Conservation (phyloP, 2,329 filamentous ascomycete genomes). For the Penicillium sp. region DNA sequence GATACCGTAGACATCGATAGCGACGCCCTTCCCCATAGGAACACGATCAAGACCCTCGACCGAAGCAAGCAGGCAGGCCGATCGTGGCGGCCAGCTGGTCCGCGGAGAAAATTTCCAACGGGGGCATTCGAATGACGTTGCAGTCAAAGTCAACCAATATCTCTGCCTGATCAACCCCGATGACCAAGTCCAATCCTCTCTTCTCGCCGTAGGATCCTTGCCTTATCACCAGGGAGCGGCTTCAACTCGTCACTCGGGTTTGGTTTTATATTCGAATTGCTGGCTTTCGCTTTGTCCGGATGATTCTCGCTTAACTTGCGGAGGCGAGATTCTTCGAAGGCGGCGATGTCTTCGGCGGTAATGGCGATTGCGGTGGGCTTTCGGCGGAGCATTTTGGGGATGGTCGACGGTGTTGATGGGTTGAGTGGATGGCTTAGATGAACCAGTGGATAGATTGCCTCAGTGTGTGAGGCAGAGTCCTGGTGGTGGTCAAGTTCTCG, state of each 20-base stretch:
- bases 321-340: slow-evolving; percentile 48
- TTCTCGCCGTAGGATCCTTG: slow-evolving; percentile 49
- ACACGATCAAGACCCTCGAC: too few species aligned
- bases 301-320: slow-evolving; percentile 35
- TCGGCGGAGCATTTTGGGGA: slow-evolving; percentile 49
- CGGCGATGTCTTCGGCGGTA: slow-evolving; percentile 49
- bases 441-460: background rate
- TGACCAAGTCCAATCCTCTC: slow-evolving; percentile 47
- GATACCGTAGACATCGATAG: too few species aligned
- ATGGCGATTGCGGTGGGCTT: slow-evolving; percentile 54
- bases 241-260: slow-evolving; percentile 55
- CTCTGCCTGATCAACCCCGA: slow-evolving; percentile 18
- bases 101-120: too few species aligned
- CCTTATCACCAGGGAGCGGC: slow-evolving; percentile 52
- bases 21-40: too few species aligned
- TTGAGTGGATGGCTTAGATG: background rate
- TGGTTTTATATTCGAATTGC: slow-evolving; percentile 27
- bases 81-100: too few species aligned
- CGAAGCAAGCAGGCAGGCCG: too few species aligned
- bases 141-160: background rate
- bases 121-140: too few species aligned
- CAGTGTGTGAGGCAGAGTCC: too few species aligned
- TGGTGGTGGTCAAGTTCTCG: too few species aligned
- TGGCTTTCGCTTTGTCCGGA: slow-evolving; percentile 23
- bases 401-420: background rate